Evolutionary conservation across 345 rosid genomes (phyloP), one percentile per base, ranked within the genome.

Genomic region (Eutrema yunnanense): DNA sequence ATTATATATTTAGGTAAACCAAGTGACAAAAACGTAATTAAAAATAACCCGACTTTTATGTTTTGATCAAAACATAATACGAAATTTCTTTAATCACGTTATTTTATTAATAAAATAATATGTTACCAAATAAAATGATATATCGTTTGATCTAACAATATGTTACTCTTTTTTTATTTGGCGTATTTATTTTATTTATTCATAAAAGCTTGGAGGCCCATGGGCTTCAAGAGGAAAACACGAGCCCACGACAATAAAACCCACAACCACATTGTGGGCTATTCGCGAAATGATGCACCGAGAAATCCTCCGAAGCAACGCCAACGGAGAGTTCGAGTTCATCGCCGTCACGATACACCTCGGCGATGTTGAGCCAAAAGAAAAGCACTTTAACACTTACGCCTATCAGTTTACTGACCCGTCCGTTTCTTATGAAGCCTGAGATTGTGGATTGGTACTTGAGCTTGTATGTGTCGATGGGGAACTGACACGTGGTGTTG

Each of bases 191-290:
- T 46, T n/a, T 16, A 26, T 26, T 34, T 22, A 14, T 19, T 32
- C 9, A n/a, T 65, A 6, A 73, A 36, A 40, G 1, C 6, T 13
- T 30, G 5, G 9, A 3, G 40, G 42, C 16, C n/a, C 13, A 54
- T 30, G 44, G 8, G 54, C 5, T 27, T 65, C 6, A 59, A 44
- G 47, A 51, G 27, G 63, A 60, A 44, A 4, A 60, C 1, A 9
- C 0, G 32, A 27, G n/a, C 34, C 53, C 51, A 36, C 56, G 38
- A 69, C 98, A 92, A 57, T 81, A 72, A 85, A 87, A 73, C 11
- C 95, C 92, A 71, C 98, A 90, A 22, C 92, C 91, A 78, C 98
- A 92, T 19, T 84, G 88, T 48, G 98, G 98, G 13, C 83, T 80
- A 62, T 73, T 89, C 32, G 52, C 85, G 58, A 92, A 89, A 65